Percentiles rank a stretch among this genome's conserved stretches.
Evolutionary conservation across 306 rosid species (phyloP).

Genomic region (Quercus ilex): DNA sequence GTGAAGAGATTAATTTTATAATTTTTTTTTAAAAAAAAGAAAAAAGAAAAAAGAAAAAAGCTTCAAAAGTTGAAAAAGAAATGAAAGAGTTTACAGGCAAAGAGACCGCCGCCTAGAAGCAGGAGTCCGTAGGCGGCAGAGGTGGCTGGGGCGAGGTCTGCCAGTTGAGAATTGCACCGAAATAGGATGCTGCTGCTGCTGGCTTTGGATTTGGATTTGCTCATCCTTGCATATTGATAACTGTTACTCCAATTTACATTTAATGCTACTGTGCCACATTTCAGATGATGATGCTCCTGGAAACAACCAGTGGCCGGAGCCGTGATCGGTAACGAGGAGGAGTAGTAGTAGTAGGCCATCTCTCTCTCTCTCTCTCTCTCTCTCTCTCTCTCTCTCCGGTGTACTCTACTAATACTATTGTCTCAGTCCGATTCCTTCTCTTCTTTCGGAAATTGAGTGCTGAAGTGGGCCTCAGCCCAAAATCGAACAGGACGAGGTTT

Average conservation of each 20-base stretch:
- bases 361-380: background rate
- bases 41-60: too few species aligned
- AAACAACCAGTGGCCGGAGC: background rate
- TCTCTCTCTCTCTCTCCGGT: too few species aligned
- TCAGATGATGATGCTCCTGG: background rate
- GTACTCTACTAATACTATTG: too few species aligned
- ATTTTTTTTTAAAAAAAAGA: too few species aligned
- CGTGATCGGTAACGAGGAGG: background rate
- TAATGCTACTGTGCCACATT: background rate
- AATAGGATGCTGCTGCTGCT: background rate
- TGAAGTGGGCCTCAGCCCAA: too few species aligned
- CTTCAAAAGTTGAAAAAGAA: background rate
- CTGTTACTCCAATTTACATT: background rate
- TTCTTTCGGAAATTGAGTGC: too few species aligned
- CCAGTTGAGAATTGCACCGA: slow-evolving; percentile 4
- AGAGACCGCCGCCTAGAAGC: slow-evolving; percentile 25
- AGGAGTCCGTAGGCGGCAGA: slow-evolving; percentile 23
- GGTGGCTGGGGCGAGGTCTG: slow-evolving; percentile 7
- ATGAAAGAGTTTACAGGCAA: slow-evolving; percentile 10
- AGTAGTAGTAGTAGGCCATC: background rate
- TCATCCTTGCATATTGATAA: background rate
- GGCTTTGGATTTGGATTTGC: background rate
- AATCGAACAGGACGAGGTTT: too few species aligned
- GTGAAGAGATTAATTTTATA: background rate
- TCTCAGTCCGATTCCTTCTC: too few species aligned